Percentiles rank a stretch among this genome's conserved stretches.
Evolutionary conservation across 805 yeast genomes (phyloP).

Genomic region (Saturnispora bothae): DNA sequence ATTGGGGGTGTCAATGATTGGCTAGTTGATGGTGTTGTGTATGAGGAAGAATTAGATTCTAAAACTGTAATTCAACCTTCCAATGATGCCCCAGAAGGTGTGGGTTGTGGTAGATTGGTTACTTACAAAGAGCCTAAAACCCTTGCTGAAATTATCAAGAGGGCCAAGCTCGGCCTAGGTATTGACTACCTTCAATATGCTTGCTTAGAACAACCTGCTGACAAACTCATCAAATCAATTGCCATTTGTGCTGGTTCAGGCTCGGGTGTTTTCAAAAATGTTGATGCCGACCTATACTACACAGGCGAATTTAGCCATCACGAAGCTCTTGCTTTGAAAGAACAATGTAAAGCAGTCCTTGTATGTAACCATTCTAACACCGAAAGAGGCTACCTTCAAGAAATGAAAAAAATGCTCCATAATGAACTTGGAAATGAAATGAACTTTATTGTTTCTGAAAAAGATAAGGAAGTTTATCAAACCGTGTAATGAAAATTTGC

Average conservation of each 20-base stretch:
- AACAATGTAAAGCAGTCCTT: slow-evolving; percentile 60
- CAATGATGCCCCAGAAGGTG: slow-evolving; percentile 31
- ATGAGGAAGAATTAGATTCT: slow-evolving; percentile 10
- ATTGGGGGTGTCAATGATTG: slow-evolving; percentile 92
- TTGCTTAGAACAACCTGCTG: slow-evolving; percentile 23
- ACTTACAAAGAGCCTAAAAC: slow-evolving; percentile 33
- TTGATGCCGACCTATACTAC: slow-evolving; percentile 54
- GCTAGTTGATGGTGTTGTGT: slow-evolving; percentile 50
- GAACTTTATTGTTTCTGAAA: slow-evolving; percentile 40
- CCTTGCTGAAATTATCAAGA: slow-evolving; percentile 35
- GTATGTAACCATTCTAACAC: slow-evolving; percentile 87
- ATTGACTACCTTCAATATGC: slow-evolving; percentile 59
- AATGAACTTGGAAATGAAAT: slow-evolving; percentile 17
- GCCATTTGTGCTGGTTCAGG: slow-evolving; percentile 98
- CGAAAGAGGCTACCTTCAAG: slow-evolving; percentile 70
- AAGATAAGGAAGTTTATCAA: slow-evolving; percentile 56
- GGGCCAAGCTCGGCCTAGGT: slow-evolving; percentile 43
- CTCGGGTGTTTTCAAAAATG: slow-evolving; percentile 57
- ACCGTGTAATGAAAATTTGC: background rate
- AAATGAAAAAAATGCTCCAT: slow-evolving; percentile 38
- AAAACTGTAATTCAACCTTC: slow-evolving; percentile 37
- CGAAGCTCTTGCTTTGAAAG: slow-evolving; percentile 65
- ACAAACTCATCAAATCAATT: slow-evolving; percentile 34
- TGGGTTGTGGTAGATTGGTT: slow-evolving; percentile 78
- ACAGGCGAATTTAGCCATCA: slow-evolving; percentile 97